A percentile compares a stretch with the other conserved stretches of the same genome.
These are phyloP conservation scores for Geotrichum ghanense DNA, from an alignment of 805 yeast genomes.

Conservation along the genomic window DNA sequence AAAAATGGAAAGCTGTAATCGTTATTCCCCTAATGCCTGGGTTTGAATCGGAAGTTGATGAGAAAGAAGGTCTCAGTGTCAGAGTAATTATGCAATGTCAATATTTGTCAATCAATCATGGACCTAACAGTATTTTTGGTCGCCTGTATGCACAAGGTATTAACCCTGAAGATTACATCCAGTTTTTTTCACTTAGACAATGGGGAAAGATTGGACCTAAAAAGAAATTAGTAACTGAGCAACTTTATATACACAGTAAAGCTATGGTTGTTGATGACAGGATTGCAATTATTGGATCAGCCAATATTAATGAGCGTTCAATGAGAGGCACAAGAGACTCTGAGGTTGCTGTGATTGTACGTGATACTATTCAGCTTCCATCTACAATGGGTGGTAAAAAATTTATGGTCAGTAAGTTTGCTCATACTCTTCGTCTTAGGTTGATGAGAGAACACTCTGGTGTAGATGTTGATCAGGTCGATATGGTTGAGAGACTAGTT, in stretches of 20 bases:
- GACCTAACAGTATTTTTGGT: constrained; percentile 77
- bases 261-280: constrained; percentile 87
- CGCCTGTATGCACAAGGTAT: constrained; percentile 69
- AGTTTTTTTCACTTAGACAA: constrained; percentile 81
- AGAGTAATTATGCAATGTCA: constrained; percentile 96
- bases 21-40: constrained; percentile 97
- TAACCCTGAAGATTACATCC: constrained; percentile 80
- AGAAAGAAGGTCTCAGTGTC: constrained; percentile 88
- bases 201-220: constrained; percentile 88
- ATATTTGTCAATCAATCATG: constrained; percentile 85
- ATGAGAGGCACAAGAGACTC: constrained; percentile 92
- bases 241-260: constrained; percentile 88
- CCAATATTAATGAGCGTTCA: constrained; percentile 92
- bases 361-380: constrained; percentile 50
- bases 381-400: constrained; percentile 72
- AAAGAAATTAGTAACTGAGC: constrained; percentile 72
- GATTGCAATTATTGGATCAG: constrained; percentile 90
- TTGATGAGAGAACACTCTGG: constrained; percentile 97
- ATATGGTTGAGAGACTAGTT: constrained; percentile 52
- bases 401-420: constrained; percentile 73
- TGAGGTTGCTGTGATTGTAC: constrained; percentile 79
- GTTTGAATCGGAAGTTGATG: constrained; percentile 84
- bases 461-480: constrained; percentile 78
- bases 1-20: constrained; percentile 80
- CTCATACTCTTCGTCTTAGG: constrained; percentile 79